Conservation (phyloP, 768 basidiomycete genomes). For the Tulasnella sp. region DNA sequence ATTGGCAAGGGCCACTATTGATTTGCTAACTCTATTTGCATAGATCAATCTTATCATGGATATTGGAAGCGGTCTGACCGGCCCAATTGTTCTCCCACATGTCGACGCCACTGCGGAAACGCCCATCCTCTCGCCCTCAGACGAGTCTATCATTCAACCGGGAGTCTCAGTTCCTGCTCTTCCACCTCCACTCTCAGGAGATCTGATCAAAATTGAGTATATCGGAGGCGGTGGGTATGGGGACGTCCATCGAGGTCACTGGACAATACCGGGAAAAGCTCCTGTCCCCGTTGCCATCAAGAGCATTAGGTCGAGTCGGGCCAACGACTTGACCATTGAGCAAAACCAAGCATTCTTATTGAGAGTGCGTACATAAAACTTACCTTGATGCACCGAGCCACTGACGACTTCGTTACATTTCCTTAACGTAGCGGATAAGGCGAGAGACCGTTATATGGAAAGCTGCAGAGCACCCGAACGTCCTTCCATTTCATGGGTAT, state of each 20-base stretch:
- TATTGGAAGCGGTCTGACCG: neutral
- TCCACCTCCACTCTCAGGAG: neutral
- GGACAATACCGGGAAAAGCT: neutral
- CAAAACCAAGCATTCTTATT: neutral
- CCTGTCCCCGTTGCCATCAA: neutral
- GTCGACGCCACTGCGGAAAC: no score
- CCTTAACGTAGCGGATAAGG: neutral
- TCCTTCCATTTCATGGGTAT: neutral
- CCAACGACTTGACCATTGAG: neutral
- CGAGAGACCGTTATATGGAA: neutral
- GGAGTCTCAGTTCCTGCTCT: neutral
- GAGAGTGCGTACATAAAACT: no score
- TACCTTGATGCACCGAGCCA: no score
- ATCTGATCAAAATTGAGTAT: neutral
- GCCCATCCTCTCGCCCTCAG: no score
- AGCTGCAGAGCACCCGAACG: neutral
- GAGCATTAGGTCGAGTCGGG: neutral
- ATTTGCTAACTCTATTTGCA: neutral
- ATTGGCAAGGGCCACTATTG: neutral
- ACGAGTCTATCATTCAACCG: neutral
- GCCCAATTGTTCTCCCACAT: no score
- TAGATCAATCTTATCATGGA: neutral
- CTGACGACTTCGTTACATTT: no score
- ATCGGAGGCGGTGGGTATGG: neutral
- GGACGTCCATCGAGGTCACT: neutral